Evolutionary conservation across 2,329 filamentous ascomycete species (phyloP).

Genomic region (Dactylellina haptotyla): DNA sequence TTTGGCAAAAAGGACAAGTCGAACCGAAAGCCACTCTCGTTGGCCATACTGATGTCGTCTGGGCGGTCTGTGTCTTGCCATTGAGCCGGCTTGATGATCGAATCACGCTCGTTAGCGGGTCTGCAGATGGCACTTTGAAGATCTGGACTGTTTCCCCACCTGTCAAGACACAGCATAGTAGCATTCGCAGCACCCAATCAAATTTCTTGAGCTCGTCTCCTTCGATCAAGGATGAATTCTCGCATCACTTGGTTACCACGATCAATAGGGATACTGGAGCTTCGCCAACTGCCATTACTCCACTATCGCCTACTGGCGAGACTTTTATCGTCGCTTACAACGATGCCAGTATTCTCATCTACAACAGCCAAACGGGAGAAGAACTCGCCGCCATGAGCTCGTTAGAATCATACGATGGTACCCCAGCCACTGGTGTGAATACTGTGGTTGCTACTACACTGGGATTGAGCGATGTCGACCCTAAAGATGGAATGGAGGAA

Average conservation of each 20-base stretch:
- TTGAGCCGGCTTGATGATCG: constrained; percentile 82
- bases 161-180: constrained; percentile 66
- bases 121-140: constrained; percentile 88
- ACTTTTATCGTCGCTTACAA: constrained; percentile 93
- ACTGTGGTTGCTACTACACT: constrained; percentile 87
- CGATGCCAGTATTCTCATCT: constrained; percentile 89
- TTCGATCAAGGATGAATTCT: constrained; percentile 82
- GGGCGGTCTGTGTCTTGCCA: constrained; percentile 92
- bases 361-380: constrained; percentile 90
- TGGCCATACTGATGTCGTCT: constrained; percentile 94
- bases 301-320: constrained; percentile 82
- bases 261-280: constrained; percentile 76
- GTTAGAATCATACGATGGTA: constrained; percentile 90
- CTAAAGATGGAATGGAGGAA: constrained; percentile 74
- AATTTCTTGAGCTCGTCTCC: constrained; percentile 83
- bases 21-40: constrained; percentile 95
- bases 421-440: constrained; percentile 84
- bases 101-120: constrained; percentile 88
- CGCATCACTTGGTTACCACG: constrained; percentile 86
- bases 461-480: constrained; percentile 72
- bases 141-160: constrained; percentile 95
- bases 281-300: constrained; percentile 91
- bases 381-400: constrained; percentile 93
- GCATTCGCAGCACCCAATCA: constrained; percentile 68
- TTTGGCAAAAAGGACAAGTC: constrained; percentile 94